Evolutionary conservation across 441 rosid species (phyloP).

Genomic region (Syzygium syzygioides): DNA sequence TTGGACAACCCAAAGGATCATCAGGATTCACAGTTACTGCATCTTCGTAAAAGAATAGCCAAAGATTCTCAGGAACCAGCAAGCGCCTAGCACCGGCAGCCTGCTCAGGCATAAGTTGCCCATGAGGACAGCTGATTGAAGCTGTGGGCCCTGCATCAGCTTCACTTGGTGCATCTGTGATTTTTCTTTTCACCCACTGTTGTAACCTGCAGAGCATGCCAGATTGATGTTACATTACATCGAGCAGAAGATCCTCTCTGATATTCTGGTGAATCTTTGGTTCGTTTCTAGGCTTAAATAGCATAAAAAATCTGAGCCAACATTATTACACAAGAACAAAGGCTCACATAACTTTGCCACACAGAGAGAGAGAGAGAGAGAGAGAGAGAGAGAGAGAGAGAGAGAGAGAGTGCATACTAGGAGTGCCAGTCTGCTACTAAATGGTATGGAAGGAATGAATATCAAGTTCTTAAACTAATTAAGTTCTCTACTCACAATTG

Average conservation of each 20-base stretch:
- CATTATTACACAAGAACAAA: neutral
- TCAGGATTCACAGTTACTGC: constrained; percentile 58
- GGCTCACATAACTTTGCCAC: neutral
- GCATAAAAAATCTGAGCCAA: neutral
- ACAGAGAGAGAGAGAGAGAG: neutral
- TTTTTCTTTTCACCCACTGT: constrained; percentile 94
- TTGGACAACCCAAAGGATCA: constrained; percentile 47
- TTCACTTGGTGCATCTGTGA: constrained; percentile 87
- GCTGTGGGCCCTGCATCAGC: constrained; percentile 90
- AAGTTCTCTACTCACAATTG: neutral
- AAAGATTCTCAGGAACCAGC: constrained; percentile 77
- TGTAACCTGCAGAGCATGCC: constrained; percentile 62
- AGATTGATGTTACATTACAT: neutral
- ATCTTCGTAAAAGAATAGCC: constrained; percentile 89
- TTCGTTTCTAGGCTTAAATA: neutral
- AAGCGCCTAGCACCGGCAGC: constrained; percentile 88
- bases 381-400: neutral
- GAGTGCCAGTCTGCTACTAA: neutral
- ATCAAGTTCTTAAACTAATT: neutral
- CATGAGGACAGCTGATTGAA: constrained; percentile 79
- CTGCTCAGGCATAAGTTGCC: constrained; percentile 79
- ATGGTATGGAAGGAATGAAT: neutral
- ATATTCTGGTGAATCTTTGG: neutral
- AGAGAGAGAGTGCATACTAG: neutral
- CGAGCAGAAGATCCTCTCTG: neutral